Base-by-base conservation (phyloP, 768 basidiomycete genomes). In the Zangia roseola region DNA sequence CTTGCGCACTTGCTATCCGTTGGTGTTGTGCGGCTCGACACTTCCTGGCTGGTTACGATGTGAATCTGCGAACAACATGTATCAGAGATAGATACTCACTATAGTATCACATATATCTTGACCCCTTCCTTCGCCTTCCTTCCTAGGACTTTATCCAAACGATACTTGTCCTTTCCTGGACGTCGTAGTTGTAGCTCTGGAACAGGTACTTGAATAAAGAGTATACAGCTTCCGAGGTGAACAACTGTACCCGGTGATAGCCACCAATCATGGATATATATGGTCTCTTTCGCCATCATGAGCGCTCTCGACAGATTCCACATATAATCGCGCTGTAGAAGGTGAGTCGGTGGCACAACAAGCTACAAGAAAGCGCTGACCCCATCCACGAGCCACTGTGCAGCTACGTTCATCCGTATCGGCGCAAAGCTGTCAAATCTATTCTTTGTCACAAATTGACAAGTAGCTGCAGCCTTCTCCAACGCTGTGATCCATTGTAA, bases 191-290 rank as follows among this genome's bases (percentile, higher is more conserved):
- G 84, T 35, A 97, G 69, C 65, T 97, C 89, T 86, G 57, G n/a
- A 45, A 38, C 19, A 34, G 14, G 26, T 38, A 23, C n/a, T n/a
- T n/a, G n/a, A 57, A 45, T 14, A 6, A 41, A 21, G 23, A 26
- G 30, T 13, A 26, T 19, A 6, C 5, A 41, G 19, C n/a, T 30
- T 35, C 30, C 1, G 10, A 6, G 45, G 21, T 25, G n/a, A 33
- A 7, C 10, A 26, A 25, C 59, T 61, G 45, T 62, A 90, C 90
- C 86, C 4, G 91, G 92, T 21, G 91, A 91, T 20, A 94, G 72
- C 97, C 95, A 98, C 95, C 95, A 97, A 69, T 95, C 95, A 63
- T 98, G 97, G 31, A 97, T 97, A 63, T 93, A 94, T 47, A 97
- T 93, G 38, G 72, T 77, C 59, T 92, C 86, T 64, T 85, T 86